These are phyloP conservation scores for Quercus tomentella DNA, from an alignment of 331 rosid genomes.

Conservation along the genomic window DNA sequence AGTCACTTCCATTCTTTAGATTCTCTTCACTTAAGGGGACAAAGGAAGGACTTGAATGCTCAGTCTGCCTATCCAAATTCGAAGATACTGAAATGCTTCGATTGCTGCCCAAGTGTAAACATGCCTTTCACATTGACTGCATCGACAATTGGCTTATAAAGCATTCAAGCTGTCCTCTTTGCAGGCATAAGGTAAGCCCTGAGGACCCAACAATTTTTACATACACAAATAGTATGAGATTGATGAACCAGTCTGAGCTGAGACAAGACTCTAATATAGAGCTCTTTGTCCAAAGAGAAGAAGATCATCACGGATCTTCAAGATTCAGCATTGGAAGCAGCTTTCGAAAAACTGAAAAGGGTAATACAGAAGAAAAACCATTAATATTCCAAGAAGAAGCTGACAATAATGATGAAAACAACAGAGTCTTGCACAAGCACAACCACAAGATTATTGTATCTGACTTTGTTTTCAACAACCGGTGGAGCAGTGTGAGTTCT, in stretches of 20 bases:
- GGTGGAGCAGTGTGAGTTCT: slow-evolving; percentile 90
- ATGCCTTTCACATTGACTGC: slow-evolving; percentile 86
- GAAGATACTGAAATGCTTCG: slow-evolving; percentile 81
- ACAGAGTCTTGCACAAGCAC: slow-evolving; percentile 50
- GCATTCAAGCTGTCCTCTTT: slow-evolving; percentile 91
- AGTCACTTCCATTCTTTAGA: slow-evolving; percentile 85
- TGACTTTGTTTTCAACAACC: slow-evolving; percentile 68
- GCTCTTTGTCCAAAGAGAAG: slow-evolving; percentile 86
- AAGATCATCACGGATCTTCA: slow-evolving; percentile 54
- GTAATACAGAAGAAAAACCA: slow-evolving; percentile 40
- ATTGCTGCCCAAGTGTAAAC: slow-evolving; percentile 79
- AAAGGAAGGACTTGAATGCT: slow-evolving; percentile 81
- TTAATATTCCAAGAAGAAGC: slow-evolving; percentile 32
- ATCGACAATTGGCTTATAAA: slow-evolving; percentile 91
- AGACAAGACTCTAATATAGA: slow-evolving; percentile 68
- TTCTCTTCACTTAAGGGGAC: slow-evolving; percentile 81
- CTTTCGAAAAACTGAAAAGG: slow-evolving; percentile 54
- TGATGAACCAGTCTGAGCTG: slow-evolving; percentile 37
- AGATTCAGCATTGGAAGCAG: slow-evolving; percentile 87
- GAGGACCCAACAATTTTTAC: slow-evolving; percentile 58
- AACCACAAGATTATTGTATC: slow-evolving; percentile 72
- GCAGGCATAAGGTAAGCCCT: slow-evolving; percentile 61
- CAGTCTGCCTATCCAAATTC: slow-evolving; percentile 81
- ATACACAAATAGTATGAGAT: slow-evolving; percentile 61
- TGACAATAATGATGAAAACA: slow-evolving; percentile 16